Evolutionary conservation across 352 stramenopile species (phyloP), one percentile per base, ranked within the genome.

Genomic region (Phytophthora kernoviae): DNA sequence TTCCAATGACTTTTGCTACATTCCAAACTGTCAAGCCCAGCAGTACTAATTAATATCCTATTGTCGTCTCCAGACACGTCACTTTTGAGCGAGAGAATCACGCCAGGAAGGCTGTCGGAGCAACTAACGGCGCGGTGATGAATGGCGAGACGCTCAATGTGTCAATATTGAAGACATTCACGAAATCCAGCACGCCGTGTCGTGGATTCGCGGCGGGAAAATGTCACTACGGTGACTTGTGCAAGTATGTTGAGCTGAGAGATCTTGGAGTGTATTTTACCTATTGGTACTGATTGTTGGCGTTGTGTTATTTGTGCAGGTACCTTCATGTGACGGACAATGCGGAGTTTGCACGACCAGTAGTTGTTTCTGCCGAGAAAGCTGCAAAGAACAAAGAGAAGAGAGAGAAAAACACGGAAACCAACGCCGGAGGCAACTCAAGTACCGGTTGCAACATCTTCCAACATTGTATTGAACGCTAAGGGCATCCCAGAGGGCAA

Each of bases 161-260:
- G 4, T 46, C 42, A 17, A 51, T 89, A 12, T 70, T 84, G 48
- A 70, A 53, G 10, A 53, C 36, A 10, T 88, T 90, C 34, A 48
- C 30, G 14, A 79, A 84, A 36, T 63, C 73, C 6, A 70, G 49
- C 12, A 37, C 62, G 4, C 75, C 77, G 24, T 91, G 80, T 53
- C 75, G 77, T 5, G 54, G 69, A 6, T 92, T 90, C 58, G 70
- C 65, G 56, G 66, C 70, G n/a, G 84, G 84, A 46, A 80, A 70
- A 9, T 93, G 84, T 58, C 54, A 58, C 51, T 77, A 85, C 42
- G 81, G 81, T 24, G 79, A 88, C 53, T 20, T 69, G 48, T 93
- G 84, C 81, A 93, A 93, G 78, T 89, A 73, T 51, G 73, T 79
- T 36, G 7, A 48, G 12, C 26, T n/a, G 40, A 20, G 21, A 5